Evolutionary conservation across 1,284 basidiomycete species (phyloP).

Genomic region (Apiotrichum akiyoshidainum): DNA sequence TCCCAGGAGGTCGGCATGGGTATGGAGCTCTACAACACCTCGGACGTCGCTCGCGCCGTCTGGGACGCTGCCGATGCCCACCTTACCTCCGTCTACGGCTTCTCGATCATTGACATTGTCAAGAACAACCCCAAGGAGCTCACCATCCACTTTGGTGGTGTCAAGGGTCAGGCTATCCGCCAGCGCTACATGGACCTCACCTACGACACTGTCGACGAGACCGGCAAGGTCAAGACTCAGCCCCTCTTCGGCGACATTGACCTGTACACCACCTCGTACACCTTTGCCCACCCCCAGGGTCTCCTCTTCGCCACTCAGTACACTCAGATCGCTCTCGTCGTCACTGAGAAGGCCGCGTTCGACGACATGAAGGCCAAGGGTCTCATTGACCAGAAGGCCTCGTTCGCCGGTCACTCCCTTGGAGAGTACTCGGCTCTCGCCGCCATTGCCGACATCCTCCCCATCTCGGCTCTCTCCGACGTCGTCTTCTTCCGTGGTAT

Average conservation of each 20-base stretch:
- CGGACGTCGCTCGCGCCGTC: slow-evolving; percentile 87
- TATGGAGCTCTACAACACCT: slow-evolving; percentile 94
- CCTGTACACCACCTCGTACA: slow-evolving; percentile 87
- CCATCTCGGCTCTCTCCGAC: slow-evolving; percentile 92
- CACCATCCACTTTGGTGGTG: slow-evolving; percentile 98
- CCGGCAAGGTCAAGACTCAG: slow-evolving; percentile 88
- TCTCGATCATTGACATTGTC: slow-evolving; percentile 97
- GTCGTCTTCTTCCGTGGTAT: slow-evolving; percentile 99
- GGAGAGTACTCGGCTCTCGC: slow-evolving; percentile 98
- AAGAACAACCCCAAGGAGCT: slow-evolving; percentile 96
- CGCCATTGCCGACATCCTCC: slow-evolving; percentile 91
- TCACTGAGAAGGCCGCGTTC: slow-evolving; percentile 95
- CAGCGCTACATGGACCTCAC: slow-evolving; percentile 99
- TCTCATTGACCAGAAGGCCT: slow-evolving; percentile 83
- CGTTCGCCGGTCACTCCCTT: slow-evolving; percentile 95
- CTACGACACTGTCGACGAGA: slow-evolving; percentile 93
- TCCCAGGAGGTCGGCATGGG: slow-evolving; percentile 99
- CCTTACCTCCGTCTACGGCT: slow-evolving; percentile 85
- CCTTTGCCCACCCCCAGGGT: slow-evolving; percentile 93
- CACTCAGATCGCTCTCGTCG: slow-evolving; percentile 95
- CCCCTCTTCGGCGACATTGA: slow-evolving; percentile 92
- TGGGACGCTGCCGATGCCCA: slow-evolving; percentile 97
- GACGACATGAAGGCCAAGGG: slow-evolving; percentile 97
- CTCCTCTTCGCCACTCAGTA: slow-evolving; percentile 97
- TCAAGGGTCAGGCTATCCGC: slow-evolving; percentile 95